Evolutionary conservation across 148 eudicot genomes (phyloP).

Genomic region (Vaccinium darrowii): DNA sequence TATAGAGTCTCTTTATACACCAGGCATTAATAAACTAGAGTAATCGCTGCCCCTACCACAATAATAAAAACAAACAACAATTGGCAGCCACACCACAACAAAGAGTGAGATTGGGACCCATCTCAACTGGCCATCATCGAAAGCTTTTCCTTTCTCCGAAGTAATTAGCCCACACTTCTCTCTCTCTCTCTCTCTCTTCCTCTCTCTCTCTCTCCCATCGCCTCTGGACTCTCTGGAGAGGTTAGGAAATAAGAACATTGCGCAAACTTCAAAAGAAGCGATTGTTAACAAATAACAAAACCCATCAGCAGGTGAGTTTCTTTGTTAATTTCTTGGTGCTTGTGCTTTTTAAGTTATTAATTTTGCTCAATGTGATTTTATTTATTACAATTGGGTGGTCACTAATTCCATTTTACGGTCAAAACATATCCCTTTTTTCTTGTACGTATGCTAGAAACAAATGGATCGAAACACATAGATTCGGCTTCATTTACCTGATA

Average conservation of each 20-base stretch:
- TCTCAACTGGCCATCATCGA: constrained; percentile 4
- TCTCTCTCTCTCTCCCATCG: constrained; percentile 13
- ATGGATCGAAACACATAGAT: not conserved
- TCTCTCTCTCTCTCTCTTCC: not conserved
- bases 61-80: not conserved
- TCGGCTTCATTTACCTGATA: not conserved
- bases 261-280: constrained; percentile 5
- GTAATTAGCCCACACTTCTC: not conserved
- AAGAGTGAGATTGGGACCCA: not conserved
- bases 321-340: not conserved
- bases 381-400: not conserved
- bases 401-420: not conserved
- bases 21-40: too few species aligned
- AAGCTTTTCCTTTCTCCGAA: not conserved
- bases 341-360: not conserved
- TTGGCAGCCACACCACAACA: constrained; percentile 10
- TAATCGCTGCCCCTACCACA: too few species aligned
- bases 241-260: not conserved
- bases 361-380: not conserved
- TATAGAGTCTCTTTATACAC: too few species aligned
- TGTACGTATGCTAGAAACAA: too few species aligned
- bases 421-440: not conserved
- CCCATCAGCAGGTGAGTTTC: constrained; percentile 9
- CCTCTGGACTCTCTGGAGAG: not conserved
- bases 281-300: not conserved